Conservation (phyloP, 208 protist genomes). For the Leishmania arabica region DNA sequence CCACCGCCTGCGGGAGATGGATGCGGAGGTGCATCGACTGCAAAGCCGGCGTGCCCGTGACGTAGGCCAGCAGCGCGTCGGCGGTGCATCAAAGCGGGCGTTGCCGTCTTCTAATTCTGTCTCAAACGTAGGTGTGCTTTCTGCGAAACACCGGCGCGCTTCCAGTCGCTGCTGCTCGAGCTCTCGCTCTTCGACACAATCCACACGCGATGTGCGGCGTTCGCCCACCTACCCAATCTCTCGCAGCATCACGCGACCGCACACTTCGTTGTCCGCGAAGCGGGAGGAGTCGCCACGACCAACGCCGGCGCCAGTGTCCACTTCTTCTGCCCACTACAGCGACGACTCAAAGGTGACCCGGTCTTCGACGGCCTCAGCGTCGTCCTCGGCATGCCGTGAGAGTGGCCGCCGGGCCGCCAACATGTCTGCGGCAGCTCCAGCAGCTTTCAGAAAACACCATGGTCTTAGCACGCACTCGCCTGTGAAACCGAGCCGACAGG, state of each 20-base stretch:
- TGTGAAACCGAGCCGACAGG: neutral
- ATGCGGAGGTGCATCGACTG: conserved; percentile 18
- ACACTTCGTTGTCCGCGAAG: neutral
- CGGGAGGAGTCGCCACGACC: neutral
- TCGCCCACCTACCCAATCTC: neutral
- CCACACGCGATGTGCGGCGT: too few relatives aligned
- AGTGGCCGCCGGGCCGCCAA: neutral
- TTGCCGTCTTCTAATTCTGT: neutral
- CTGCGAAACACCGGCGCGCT: neutral
- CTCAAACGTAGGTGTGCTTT: too few relatives aligned
- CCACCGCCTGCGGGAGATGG: conserved; percentile 31
- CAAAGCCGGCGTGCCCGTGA: neutral
- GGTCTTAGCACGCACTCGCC: neutral
- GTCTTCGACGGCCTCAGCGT: neutral
- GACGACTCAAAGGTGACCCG: neutral
- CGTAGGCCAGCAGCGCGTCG: neutral
- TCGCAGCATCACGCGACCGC: neutral
- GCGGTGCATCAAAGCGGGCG: neutral
- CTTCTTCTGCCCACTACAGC: neutral
- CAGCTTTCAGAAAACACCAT: neutral
- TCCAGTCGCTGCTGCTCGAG: neutral
- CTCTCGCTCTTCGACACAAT: neutral
- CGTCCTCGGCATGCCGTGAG: neutral
- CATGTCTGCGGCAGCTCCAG: neutral
- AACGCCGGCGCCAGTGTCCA: neutral